These are phyloP conservation scores for Beauveria bassiana DNA, from an alignment of 2,329 filamentous ascomycete species.

Conservation along the genomic window DNA sequence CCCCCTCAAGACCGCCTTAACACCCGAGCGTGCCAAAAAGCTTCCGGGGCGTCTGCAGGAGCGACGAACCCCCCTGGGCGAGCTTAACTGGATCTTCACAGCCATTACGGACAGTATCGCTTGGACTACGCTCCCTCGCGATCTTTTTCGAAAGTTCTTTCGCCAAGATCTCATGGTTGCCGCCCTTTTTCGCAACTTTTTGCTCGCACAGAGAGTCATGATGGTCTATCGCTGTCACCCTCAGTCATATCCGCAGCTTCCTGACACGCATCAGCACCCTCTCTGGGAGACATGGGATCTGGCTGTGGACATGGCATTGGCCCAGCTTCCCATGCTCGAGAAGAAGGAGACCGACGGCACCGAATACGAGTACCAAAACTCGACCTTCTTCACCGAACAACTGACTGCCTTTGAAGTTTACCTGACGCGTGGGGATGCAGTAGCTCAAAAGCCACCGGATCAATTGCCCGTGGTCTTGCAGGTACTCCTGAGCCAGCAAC, in stretches of 20 bases:
- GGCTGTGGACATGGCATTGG: slow-evolving; percentile 88
- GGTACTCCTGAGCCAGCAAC: slow-evolving; percentile 90
- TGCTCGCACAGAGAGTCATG: slow-evolving; percentile 93
- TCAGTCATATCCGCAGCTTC: slow-evolving; percentile 83
- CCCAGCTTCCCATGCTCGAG: slow-evolving; percentile 81
- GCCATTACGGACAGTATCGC: slow-evolving; percentile 98
- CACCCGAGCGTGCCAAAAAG: slow-evolving; percentile 75
- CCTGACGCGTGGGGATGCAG: slow-evolving; percentile 69
- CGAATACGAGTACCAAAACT: slow-evolving; percentile 90
- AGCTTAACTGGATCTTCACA: slow-evolving; percentile 99
- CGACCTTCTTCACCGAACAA: slow-evolving; percentile 93
- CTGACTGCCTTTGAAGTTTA: slow-evolving; percentile 97
- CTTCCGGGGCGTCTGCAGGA: slow-evolving; percentile 90
- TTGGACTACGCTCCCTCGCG: slow-evolving; percentile 87
- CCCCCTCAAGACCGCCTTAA: slow-evolving; percentile 60
- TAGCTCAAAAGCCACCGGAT: slow-evolving; percentile 80
- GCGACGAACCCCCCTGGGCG: slow-evolving; percentile 83
- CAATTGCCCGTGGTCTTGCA: slow-evolving; percentile 95
- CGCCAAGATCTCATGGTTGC: slow-evolving; percentile 98
- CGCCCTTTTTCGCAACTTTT: slow-evolving; percentile 90
- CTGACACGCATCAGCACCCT: slow-evolving; percentile 88
- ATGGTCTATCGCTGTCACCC: slow-evolving; percentile 92
- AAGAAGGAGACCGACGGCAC: slow-evolving; percentile 64
- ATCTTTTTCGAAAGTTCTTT: slow-evolving; percentile 94
- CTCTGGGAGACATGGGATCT: slow-evolving; percentile 98